Conservation (phyloP, 192 early-diverging fungal species). For the Gonapodya prolifera region DNA sequence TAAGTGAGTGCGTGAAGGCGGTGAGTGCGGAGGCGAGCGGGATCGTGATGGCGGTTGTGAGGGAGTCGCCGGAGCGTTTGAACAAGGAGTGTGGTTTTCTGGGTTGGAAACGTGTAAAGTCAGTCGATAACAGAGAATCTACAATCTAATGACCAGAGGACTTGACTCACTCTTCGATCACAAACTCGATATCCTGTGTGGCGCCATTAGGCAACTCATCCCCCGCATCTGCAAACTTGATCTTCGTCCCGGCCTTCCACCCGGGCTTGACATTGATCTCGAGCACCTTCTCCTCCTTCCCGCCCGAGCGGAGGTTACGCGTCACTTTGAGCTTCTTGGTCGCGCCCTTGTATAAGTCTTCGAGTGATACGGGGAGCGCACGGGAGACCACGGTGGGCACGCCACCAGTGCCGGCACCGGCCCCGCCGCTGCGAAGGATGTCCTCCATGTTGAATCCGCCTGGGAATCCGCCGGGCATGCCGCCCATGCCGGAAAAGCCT, state of each 20-base stretch:
- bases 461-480: slow-evolving; percentile 15
- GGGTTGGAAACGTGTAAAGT: too few relatives aligned
- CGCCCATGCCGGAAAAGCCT: slow-evolving; percentile 9
- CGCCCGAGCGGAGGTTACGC: slow-evolving; percentile 37
- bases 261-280: slow-evolving; percentile 79
- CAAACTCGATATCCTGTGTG: slow-evolving; percentile 85
- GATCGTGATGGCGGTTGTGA: slow-evolving; percentile 49
- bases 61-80: slow-evolving; percentile 79
- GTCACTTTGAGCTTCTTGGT: slow-evolving; percentile 91
- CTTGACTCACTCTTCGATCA: slow-evolving; percentile 85
- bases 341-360: slow-evolving; percentile 80
- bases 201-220: slow-evolving; percentile 68
- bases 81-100: slow-evolving; percentile 79
- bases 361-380: slow-evolving; percentile 64
- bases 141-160: too few relatives aligned
- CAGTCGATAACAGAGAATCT: too few relatives aligned
- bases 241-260: slow-evolving; percentile 97
- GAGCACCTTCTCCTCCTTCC: slow-evolving; percentile 65
- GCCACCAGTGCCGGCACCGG: slow-evolving; percentile 20
- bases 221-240: slow-evolving; percentile 79
- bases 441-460: slow-evolving; percentile 15
- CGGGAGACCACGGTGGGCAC: slow-evolving; percentile 55
- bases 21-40: slow-evolving; percentile 63
- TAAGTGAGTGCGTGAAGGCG: slow-evolving; percentile 62
- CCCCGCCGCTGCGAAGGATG: slow-evolving; percentile 18